phyloP scores from a whole-genome alignment of 1,284 basidiomycete species.

The Lignosus rhinocerotis region DNA sequence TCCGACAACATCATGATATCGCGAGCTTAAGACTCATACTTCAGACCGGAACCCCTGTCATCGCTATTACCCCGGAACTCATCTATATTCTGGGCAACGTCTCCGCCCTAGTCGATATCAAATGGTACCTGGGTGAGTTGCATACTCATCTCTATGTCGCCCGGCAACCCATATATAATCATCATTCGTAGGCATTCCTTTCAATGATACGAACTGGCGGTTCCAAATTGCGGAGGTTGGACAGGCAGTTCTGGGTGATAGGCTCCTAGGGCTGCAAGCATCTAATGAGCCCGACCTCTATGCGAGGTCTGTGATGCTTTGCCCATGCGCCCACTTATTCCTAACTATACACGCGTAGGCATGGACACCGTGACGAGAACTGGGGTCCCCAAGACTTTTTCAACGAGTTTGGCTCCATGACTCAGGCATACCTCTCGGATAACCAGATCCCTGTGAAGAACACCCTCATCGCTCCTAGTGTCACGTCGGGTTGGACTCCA shows the following conservation, averaged over 20 bases:
- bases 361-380: constrained; percentile 16
- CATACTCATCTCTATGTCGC: background rate
- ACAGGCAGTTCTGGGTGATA: constrained; percentile 53
- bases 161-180: background rate
- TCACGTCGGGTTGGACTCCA: constrained; percentile 23
- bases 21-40: constrained; percentile 14
- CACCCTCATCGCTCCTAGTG: constrained; percentile 22
- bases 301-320: constrained; percentile 4
- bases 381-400: constrained; percentile 16
- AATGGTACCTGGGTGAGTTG: constrained; percentile 42
- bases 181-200: constrained; percentile 41
- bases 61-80: constrained; percentile 43
- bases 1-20: background rate
- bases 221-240: constrained; percentile 49
- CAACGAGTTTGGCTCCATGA: constrained; percentile 46
- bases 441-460: constrained; percentile 31
- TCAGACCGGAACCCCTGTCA: constrained; percentile 41
- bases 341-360: constrained; percentile 2
- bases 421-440: constrained; percentile 39
- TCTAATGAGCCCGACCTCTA: constrained; percentile 76
- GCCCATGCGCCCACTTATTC: background rate
- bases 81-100: constrained; percentile 45
- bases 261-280: constrained; percentile 54
- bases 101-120: constrained; percentile 36
- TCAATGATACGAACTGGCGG: constrained; percentile 53